phyloP scores from a whole-genome alignment of 2,329 filamentous ascomycete genomes.

The Aspergillus glaucus region DNA sequence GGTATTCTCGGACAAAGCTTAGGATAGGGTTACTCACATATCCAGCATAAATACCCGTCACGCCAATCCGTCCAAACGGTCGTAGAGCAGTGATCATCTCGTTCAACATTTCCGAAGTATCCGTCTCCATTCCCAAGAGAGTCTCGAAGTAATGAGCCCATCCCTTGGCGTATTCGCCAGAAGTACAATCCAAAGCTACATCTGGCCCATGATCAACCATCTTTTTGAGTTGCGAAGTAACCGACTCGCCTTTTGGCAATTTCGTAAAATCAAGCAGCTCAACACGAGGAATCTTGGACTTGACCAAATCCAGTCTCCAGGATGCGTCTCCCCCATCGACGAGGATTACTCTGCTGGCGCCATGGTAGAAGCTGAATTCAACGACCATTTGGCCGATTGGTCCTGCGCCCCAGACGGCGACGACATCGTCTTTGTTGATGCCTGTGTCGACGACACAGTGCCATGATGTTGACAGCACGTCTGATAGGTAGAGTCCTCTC shows the following conservation, averaged over 20 bases:
- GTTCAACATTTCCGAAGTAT: constrained; percentile 63
- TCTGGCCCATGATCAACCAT: constrained; percentile 69
- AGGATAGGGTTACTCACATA: constrained; percentile 33
- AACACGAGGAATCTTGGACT: constrained; percentile 58
- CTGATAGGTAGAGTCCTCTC: constrained; percentile 73
- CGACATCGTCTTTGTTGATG: constrained; percentile 68
- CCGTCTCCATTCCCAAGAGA: constrained; percentile 66
- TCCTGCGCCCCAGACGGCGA: constrained; percentile 81
- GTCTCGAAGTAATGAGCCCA: constrained; percentile 57
- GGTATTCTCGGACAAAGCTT: not conserved
- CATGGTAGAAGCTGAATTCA: constrained; percentile 61
- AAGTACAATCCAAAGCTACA: constrained; percentile 62
- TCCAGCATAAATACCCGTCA: constrained; percentile 66
- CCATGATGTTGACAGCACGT: constrained; percentile 74
- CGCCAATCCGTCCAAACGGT: constrained; percentile 59
- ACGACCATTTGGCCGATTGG: constrained; percentile 78
- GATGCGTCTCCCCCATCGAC: constrained; percentile 62
- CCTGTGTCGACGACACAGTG: constrained; percentile 77
- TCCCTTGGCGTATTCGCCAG: constrained; percentile 58
- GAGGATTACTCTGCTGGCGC: constrained; percentile 68
- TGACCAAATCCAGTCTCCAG: constrained; percentile 63
- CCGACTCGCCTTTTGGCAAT: constrained; percentile 55
- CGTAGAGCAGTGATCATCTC: constrained; percentile 49
- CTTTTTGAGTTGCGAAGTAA: constrained; percentile 67
- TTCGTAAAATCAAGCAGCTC: constrained; percentile 65